These are phyloP conservation scores for Suillus paluster DNA, from an alignment of 768 basidiomycete genomes.

Conservation along the genomic window DNA sequence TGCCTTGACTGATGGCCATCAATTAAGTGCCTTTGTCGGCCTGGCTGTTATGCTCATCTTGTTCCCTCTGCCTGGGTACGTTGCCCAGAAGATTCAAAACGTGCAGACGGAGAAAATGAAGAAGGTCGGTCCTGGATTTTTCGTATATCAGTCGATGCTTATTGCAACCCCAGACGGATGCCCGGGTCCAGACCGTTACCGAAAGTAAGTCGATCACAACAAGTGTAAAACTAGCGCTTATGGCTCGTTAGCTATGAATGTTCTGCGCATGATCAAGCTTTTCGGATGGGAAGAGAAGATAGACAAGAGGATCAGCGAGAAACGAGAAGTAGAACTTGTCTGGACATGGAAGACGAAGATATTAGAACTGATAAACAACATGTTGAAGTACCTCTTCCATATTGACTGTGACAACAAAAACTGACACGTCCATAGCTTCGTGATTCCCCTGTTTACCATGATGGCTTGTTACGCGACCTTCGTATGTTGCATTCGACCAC, in stretches of 20 bases:
- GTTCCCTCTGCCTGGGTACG: slow-evolving; percentile 60
- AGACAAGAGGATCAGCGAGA: slow-evolving; percentile 52
- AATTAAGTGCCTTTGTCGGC: slow-evolving; percentile 52
- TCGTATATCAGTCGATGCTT: neutral
- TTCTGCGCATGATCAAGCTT: slow-evolving; percentile 71
- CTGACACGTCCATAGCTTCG: slow-evolving; percentile 41
- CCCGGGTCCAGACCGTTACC: slow-evolving; percentile 61
- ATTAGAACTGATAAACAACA: slow-evolving; percentile 48
- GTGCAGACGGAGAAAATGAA: slow-evolving; percentile 57
- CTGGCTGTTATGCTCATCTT: slow-evolving; percentile 54
- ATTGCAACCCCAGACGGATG: slow-evolving; percentile 48
- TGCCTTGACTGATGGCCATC: neutral
- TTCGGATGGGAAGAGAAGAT: slow-evolving; percentile 71
- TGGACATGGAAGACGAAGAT: slow-evolving; percentile 58
- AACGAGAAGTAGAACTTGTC: slow-evolving; percentile 63
- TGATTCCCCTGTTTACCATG: slow-evolving; percentile 70
- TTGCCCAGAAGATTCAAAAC: slow-evolving; percentile 51
- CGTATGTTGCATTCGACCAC: slow-evolving; percentile 36
- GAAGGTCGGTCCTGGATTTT: slow-evolving; percentile 30
- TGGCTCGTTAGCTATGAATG: slow-evolving; percentile 49
- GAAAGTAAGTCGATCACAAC: slow-evolving; percentile 48
- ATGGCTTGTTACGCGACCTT: slow-evolving; percentile 64
- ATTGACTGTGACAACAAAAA: neutral
- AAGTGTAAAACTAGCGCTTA: slow-evolving; percentile 7
- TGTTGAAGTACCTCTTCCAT: slow-evolving; percentile 17